A percentile compares a stretch with the other conserved stretches of the same genome.
Conservation (phyloP, 768 basidiomycete genomes). For the Rhodotorula toruloides region DNA sequence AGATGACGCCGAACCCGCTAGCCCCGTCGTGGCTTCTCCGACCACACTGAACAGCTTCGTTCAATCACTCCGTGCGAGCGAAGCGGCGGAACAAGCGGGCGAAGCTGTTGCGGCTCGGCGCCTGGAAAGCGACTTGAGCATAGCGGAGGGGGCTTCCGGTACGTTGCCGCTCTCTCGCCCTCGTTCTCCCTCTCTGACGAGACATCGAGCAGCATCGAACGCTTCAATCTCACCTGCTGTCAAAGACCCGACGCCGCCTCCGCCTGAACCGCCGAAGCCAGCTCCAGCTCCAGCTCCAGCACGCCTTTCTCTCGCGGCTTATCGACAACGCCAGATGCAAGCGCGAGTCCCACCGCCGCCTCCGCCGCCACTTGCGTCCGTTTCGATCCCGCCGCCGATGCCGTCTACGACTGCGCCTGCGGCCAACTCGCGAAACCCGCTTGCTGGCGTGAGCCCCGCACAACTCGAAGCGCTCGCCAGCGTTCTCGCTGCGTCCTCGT, state of each 20-base stretch:
- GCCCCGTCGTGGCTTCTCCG: too few relatives aligned
- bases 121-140: too few relatives aligned
- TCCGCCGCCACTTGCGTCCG: background rate
- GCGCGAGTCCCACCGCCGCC: background rate
- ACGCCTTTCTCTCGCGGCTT: constrained; percentile 33
- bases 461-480: background rate
- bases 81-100: background rate
- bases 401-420: background rate
- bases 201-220: too few relatives aligned
- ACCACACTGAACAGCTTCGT: too few relatives aligned
- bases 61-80: too few relatives aligned
- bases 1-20: background rate
- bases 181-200: background rate
- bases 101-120: too few relatives aligned
- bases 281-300: constrained; percentile 12
- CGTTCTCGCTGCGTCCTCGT: background rate
- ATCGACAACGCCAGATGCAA: constrained; percentile 27
- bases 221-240: background rate
- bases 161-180: too few relatives aligned
- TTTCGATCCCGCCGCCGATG: background rate
- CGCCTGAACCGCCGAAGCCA: constrained; percentile 24
- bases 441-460: background rate
- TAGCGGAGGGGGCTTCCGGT: too few relatives aligned
- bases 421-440: background rate
- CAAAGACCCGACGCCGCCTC: constrained; percentile 5